These are phyloP conservation scores for Gomphus bonarii DNA, from an alignment of 1,284 basidiomycete genomes.

Conservation along the genomic window DNA sequence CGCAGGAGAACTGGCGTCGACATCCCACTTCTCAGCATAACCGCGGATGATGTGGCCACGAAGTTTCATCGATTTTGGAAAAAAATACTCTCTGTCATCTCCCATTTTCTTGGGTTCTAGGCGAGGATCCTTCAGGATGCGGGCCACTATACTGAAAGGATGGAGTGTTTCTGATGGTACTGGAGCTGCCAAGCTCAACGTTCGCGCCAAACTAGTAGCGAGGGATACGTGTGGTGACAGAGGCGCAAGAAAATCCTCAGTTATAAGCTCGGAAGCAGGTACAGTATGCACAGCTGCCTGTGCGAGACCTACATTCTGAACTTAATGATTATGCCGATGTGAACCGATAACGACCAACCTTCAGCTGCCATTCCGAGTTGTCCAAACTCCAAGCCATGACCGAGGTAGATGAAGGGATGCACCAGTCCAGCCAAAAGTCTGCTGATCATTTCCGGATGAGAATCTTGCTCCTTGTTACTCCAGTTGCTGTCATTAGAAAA, in stretches of 20 bases:
- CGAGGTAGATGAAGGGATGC: conserved; percentile 56
- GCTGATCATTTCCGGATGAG: conserved; percentile 47
- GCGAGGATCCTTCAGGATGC: conserved; percentile 33
- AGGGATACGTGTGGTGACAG: conserved; percentile 1
- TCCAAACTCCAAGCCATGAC: conserved; percentile 55
- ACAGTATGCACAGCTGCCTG: conserved; percentile 23
- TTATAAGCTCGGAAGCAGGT: conserved; percentile 19
- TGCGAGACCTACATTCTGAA: conserved; percentile 23
- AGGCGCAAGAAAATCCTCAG: conserved; percentile 21
- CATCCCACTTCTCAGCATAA: conserved; percentile 40
- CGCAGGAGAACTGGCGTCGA: conserved; percentile 24
- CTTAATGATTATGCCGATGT: not conserved
- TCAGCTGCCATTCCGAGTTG: conserved; percentile 53
- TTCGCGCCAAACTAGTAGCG: not conserved
- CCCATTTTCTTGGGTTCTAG: conserved; percentile 20
- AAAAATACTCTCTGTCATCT: conserved; percentile 14
- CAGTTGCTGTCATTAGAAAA: conserved; percentile 46
- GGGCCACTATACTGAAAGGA: conserved; percentile 36
- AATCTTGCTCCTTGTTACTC: conserved; percentile 18
- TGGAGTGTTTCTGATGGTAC: conserved; percentile 18
- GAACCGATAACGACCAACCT: conserved; percentile 27
- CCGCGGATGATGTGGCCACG: conserved; percentile 30
- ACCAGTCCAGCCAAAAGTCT: conserved; percentile 48
- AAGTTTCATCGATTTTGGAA: conserved; percentile 21
- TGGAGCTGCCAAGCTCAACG: conserved; percentile 16